Evolutionary conservation across 2,329 filamentous ascomycete genomes (phyloP), one percentile per base, ranked within the genome.

Genomic region (Rhynchosporium agropyri): DNA sequence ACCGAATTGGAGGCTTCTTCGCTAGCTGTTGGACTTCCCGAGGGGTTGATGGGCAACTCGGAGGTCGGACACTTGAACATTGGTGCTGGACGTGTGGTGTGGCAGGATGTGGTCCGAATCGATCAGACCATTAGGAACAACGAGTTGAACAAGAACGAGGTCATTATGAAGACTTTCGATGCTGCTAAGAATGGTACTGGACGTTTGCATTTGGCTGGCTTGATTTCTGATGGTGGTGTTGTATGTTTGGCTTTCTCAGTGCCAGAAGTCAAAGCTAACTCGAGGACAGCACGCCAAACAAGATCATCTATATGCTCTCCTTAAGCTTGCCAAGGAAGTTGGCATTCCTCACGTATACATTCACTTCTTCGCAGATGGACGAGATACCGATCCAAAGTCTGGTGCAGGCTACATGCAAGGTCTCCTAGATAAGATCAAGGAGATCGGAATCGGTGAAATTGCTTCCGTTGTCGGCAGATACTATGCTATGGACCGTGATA

Each of bases 51-150:
- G 95, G 95, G 95, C 69, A 99, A 99, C 83, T 96, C 91, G 72
- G 95, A 99, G 79, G 95, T 99, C 77, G 95, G 95, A 66, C 95
- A 99, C 79, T 80, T 99, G 81, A 99, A 99, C 84, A 98, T 99
- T 77, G 95, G 95, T 73, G 95, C 95, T 64, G 95, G 95, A 63
- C 86, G 95, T 74, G 95, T 99, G 65, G 95, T 99, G 73, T 99
- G 95, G 95, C 95, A 99, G 79, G 94, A 95, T 77, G 91, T 96
- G 68, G 95, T 99, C 69, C 90, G 95, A 73, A 99, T 99, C 79
- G 95, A 97, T 78, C 86, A 89, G 62, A 91, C 89, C 68, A 87
- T 99, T 76, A 88, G 88, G 79, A 81, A 83, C 72, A 70, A 70
- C 8, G 72, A 76, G 54, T 63, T 76, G 61, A 69, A 73, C 64